phyloP scores from a whole-genome alignment of 2,329 filamentous ascomycete species.

The Colletotrichum tabaci region DNA sequence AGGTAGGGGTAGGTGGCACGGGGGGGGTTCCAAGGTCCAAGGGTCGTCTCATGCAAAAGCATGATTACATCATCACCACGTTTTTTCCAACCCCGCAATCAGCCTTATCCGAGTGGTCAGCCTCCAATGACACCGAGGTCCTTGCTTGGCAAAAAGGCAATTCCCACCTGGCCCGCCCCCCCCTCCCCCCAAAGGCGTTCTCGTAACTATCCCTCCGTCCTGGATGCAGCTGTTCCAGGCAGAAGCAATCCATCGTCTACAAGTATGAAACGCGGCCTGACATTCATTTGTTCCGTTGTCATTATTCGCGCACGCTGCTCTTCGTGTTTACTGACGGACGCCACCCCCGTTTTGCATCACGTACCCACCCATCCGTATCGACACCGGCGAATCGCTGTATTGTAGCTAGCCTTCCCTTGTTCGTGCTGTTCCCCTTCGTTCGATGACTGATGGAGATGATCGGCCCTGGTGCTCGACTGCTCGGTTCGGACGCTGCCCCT shows the following conservation, averaged over 20 bases:
- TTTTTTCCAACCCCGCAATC: conserved; percentile 4
- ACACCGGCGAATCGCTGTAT: not conserved
- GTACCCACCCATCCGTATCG: too few species aligned
- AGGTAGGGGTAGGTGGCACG: not conserved
- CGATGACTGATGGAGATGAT: conserved; percentile 7
- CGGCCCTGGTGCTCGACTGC: not conserved
- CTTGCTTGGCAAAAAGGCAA: conserved; percentile 21
- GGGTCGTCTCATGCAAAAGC: conserved; percentile 3
- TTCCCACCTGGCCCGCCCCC: conserved; percentile 16
- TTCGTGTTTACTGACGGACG: not conserved
- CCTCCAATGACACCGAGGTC: conserved; percentile 17
- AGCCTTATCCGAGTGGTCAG: conserved; percentile 27
- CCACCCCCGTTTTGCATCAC: not conserved
- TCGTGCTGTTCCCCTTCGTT: not conserved
- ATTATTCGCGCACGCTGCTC: too few species aligned
- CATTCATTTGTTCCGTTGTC: conserved; percentile 6
- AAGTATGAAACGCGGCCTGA: conserved; percentile 19
- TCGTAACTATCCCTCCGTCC: conserved; percentile 7
- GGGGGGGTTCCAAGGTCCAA: not conserved
- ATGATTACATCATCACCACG: conserved; percentile 20
- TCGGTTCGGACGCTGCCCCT: conserved; percentile 3
- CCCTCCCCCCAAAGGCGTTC: conserved; percentile 22
- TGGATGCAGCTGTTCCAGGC: conserved; percentile 10
- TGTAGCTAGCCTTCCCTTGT: not conserved
- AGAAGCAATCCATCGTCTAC: conserved; percentile 11